Evolutionary conservation across 2,329 filamentous ascomycete genomes (phyloP).

Genomic region (Zymoseptoria pseudotritici): DNA sequence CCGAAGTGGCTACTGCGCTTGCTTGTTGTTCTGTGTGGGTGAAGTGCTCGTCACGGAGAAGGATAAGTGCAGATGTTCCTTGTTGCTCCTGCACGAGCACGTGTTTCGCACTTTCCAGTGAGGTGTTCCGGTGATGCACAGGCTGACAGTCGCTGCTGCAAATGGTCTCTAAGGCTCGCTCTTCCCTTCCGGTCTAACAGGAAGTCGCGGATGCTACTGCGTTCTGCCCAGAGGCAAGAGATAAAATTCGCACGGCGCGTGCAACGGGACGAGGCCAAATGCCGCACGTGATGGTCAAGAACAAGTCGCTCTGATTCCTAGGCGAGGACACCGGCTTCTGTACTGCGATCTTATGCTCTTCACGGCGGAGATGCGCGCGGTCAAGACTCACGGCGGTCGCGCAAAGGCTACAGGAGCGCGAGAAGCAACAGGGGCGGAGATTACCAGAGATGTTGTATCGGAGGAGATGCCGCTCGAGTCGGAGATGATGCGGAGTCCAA

Average conservation of each 20-base stretch:
- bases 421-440: not conserved
- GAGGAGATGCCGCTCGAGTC: not conserved
- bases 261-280: not conserved
- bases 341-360: not conserved
- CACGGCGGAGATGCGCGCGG: not conserved
- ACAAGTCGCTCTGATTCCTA: not conserved
- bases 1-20: slow-evolving; percentile 13
- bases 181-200: not conserved
- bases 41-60: not conserved
- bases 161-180: not conserved
- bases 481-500: not conserved
- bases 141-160: not conserved
- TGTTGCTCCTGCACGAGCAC: not conserved
- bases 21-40: not conserved
- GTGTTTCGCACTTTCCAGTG: not conserved
- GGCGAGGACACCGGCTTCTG: not conserved
- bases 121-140: not conserved
- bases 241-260: not conserved
- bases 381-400: not conserved
- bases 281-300: not conserved
- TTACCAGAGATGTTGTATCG: not conserved
- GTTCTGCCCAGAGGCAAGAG: not conserved
- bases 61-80: not conserved
- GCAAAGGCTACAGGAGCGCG: not conserved
- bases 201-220: not conserved